A percentile compares a stretch with the other conserved stretches of the same genome.
phyloP scores from a whole-genome alignment of 2,329 filamentous ascomycete species.

The Alternaria alternata region DNA sequence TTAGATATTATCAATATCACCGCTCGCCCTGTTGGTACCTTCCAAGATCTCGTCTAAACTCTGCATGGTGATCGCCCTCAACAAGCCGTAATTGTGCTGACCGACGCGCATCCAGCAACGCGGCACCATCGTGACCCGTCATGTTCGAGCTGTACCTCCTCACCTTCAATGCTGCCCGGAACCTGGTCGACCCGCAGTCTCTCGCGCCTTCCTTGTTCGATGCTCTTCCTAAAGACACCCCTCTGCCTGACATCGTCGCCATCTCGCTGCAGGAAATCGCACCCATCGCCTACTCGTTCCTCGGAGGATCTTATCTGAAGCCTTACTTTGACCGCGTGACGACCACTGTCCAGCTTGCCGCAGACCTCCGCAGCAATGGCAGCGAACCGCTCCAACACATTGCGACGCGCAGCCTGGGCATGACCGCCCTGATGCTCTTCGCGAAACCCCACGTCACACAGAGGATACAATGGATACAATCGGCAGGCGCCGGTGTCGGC shows the following conservation, averaged over 20 bases:
- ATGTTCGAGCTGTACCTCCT: constrained; percentile 76
- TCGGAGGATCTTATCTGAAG: constrained; percentile 79
- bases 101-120: constrained; percentile 21
- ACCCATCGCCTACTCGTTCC: constrained; percentile 82
- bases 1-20: neutral
- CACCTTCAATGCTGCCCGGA: constrained; percentile 88
- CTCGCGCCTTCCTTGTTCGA: constrained; percentile 73
- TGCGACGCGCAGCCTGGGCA: constrained; percentile 77
- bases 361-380: constrained; percentile 55
- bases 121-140: constrained; percentile 5
- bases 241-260: constrained; percentile 73
- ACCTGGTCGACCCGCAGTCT: constrained; percentile 70
- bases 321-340: constrained; percentile 78
- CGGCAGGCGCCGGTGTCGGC: constrained; percentile 85
- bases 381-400: constrained; percentile 72
- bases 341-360: constrained; percentile 75
- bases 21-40: constrained; percentile 3
- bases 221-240: constrained; percentile 46
- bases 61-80: constrained; percentile 20
- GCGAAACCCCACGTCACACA: constrained; percentile 67
- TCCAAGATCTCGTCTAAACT: neutral
- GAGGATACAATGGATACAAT: constrained; percentile 71
- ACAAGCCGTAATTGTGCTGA: constrained; percentile 30
- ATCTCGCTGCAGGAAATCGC: constrained; percentile 86
- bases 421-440: constrained; percentile 91